Evolutionary conservation across 2,329 filamentous ascomycete genomes (phyloP).

Genomic region (Colletotrichum noveboracense): DNA sequence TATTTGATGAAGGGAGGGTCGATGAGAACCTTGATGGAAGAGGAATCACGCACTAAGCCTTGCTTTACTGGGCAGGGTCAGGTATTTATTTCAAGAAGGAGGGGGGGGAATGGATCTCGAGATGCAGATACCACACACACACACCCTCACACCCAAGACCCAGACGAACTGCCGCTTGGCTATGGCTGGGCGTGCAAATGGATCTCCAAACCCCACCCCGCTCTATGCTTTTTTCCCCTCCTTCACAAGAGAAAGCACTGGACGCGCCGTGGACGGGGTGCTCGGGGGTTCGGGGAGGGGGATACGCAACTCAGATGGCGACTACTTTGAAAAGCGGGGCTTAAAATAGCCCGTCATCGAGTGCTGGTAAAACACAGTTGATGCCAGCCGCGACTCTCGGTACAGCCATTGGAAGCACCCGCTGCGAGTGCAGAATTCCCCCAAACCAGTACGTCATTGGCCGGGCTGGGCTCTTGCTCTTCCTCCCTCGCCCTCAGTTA

Average conservation of each 20-base stretch:
- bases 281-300: conserved; percentile 21
- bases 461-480: not conserved
- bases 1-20: not conserved
- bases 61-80: conserved; percentile 12
- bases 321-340: conserved; percentile 6
- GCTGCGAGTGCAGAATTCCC: not conserved
- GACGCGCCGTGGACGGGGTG: not conserved
- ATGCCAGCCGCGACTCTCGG: conserved; percentile 6
- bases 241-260: not conserved
- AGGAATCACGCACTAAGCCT: conserved; percentile 6
- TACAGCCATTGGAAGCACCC: not conserved
- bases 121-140: not conserved
- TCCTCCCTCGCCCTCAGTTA: not conserved
- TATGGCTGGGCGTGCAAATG: not conserved
- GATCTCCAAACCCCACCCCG: conserved; percentile 20
- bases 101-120: not conserved
- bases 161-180: conserved; percentile 15
- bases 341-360: not conserved
- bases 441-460: conserved; percentile 10
- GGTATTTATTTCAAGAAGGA: conserved; percentile 18
- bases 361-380: conserved; percentile 2
- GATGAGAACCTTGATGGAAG: conserved; percentile 25
- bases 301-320: not conserved
- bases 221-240: not conserved
- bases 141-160: not conserved